Conservation (phyloP, 257 asterid genomes). For the Solanum chiquidenum region DNA sequence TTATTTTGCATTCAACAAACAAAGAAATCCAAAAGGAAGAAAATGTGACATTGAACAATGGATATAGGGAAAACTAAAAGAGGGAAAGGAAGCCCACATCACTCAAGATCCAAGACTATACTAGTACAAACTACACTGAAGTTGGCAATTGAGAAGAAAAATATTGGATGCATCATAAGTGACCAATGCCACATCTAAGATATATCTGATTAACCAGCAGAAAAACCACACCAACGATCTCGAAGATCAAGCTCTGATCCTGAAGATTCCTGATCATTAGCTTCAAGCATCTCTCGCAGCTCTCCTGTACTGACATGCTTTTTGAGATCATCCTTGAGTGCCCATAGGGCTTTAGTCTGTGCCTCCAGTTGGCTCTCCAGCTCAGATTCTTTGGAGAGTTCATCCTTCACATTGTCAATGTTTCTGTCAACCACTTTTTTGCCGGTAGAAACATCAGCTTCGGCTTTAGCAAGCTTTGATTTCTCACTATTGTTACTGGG, state of each 20-base stretch:
- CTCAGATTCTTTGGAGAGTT: slow-evolving; percentile 15
- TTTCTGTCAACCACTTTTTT: slow-evolving; percentile 16
- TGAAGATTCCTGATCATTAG: slow-evolving; percentile 63
- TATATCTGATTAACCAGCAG: background rate
- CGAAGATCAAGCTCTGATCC: slow-evolving; percentile 90
- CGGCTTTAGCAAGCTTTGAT: slow-evolving; percentile 44
- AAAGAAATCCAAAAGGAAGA: background rate
- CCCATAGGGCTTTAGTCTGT: slow-evolving; percentile 68
- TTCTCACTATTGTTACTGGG: slow-evolving; percentile 31
- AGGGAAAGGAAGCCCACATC: background rate
- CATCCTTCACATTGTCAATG: slow-evolving; percentile 14
- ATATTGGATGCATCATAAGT: background rate
- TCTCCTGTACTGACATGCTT: slow-evolving; percentile 67
- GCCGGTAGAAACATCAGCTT: slow-evolving; percentile 20
- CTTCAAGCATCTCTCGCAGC: slow-evolving; percentile 83
- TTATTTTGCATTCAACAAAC: background rate
- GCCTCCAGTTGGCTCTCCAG: slow-evolving; percentile 57
- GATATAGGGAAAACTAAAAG: background rate
- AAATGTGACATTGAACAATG: background rate
- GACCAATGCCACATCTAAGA: background rate
- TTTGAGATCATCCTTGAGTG: slow-evolving; percentile 83
- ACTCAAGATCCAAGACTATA: background rate
- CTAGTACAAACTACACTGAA: background rate
- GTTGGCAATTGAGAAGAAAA: background rate
- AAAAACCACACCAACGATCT: slow-evolving; percentile 56